Evolutionary conservation across 2,329 filamentous ascomycete species (phyloP), one percentile per base, ranked within the genome.

Genomic region (Neoarthrinium moseri): DNA sequence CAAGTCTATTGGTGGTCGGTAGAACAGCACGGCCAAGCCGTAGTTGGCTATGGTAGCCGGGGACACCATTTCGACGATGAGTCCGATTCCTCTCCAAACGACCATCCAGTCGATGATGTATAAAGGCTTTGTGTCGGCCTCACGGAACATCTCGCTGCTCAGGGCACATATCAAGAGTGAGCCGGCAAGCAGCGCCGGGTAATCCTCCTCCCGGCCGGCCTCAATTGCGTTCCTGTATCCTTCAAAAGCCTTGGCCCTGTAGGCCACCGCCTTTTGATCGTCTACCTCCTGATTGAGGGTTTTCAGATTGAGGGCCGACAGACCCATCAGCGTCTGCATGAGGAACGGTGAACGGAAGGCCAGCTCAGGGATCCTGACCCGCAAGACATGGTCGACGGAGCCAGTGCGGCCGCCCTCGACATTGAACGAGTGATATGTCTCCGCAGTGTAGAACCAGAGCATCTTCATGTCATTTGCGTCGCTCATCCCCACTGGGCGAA

Each of bases 41-140:
- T 73, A 71, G 3, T 68, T 59, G 38, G 63, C 53, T 3, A 70
- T 52, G 1, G 48, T 53, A 7, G 57, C 49, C 1, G 61, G 58
- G 2, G 57, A 53, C 30, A 69, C 64, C 11, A 74, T 49, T 1
- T 72, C 61, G 30, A 79, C 62, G 23, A 81, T 74, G 13, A 75
- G 57, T 23, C 74, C 68, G 21, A 75, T 80, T 8, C 78, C 78
- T 8, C 70, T 66, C 77, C 77, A 82, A 11, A 81, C 66, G 3
- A 71, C 54, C 61, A 81, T 75, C 77, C 78, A 82, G 55, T 80
- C 72, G 35, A 80, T 58, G 23, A 81, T 70, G 53, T 73, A 78
- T 2, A 81, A 65, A 2, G 69, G 67, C 35, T 64, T 67, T 15
- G 60, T 59, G 38, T 72, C 65, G 0, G 64, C 58, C n/a, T 77